These are phyloP conservation scores for Colletotrichum cereale DNA, from an alignment of 2,329 filamentous ascomycete species.

Conservation along the genomic window DNA sequence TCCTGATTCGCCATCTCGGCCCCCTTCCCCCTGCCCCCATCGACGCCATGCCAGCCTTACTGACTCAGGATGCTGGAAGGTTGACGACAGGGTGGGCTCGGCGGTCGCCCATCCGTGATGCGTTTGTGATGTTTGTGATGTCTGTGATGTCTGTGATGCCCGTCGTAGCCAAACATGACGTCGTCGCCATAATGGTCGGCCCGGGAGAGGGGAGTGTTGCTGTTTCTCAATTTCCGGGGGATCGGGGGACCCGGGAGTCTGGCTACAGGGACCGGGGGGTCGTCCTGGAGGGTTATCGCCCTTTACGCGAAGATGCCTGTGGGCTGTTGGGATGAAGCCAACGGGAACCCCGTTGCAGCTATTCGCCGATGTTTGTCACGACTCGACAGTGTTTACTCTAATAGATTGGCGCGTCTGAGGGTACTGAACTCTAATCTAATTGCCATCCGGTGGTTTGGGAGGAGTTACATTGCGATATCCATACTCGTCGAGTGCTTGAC, in stretches of 20 bases:
- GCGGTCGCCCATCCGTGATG: background rate
- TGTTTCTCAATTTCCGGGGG: background rate
- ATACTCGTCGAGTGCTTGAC: background rate
- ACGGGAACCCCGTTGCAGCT: background rate
- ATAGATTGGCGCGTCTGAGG: background rate
- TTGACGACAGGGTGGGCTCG: slow-evolving; percentile 1
- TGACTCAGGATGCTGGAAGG: background rate
- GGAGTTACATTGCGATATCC: background rate
- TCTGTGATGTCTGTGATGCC: background rate
- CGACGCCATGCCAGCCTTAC: background rate
- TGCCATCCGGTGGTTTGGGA: background rate
- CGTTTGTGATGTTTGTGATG: background rate
- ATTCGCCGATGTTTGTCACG: background rate
- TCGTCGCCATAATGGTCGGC: slow-evolving; percentile 8
- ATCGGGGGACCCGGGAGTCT: background rate
- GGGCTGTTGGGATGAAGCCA: background rate
- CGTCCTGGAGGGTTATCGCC: background rate
- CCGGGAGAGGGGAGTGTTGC: background rate
- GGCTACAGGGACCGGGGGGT: background rate
- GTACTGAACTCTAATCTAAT: background rate
- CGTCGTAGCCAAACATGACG: slow-evolving; percentile 19
- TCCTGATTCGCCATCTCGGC: background rate
- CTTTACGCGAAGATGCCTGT: background rate
- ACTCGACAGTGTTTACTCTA: background rate
- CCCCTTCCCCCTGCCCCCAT: background rate